Evolutionary conservation across 2,329 filamentous ascomycete genomes (phyloP).

Genomic region (Fusarium chaquense): DNA sequence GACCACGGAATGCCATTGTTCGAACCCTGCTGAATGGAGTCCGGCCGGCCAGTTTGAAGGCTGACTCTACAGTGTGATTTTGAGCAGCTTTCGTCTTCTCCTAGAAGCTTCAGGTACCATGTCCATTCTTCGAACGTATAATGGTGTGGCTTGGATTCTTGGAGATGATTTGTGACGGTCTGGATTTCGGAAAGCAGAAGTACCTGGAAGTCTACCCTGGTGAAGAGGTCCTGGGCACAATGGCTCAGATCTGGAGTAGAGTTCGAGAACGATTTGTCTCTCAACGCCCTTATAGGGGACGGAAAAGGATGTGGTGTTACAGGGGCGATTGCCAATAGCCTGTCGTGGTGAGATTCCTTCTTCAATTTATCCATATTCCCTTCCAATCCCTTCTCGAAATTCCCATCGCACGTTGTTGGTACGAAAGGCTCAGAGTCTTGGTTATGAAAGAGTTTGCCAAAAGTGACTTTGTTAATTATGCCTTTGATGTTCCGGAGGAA

Average conservation of each 20-base stretch:
- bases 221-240: too few species aligned
- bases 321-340: too few species aligned
- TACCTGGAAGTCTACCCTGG: not conserved
- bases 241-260: not conserved
- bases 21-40: not conserved
- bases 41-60: not conserved
- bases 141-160: not conserved
- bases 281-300: too few species aligned
- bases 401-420: not conserved
- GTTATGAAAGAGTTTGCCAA: not conserved
- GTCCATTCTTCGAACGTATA: conserved; percentile 4
- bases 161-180: not conserved
- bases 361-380: too few species aligned
- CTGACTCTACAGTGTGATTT: not conserved
- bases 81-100: not conserved
- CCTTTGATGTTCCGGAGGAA: not conserved
- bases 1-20: not conserved
- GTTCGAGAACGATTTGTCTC: too few species aligned
- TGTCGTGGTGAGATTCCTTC: not conserved
- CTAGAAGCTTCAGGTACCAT: conserved; percentile 11
- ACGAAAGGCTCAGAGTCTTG: not conserved
- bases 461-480: not conserved
- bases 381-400: too few species aligned
- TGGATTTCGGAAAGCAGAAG: not conserved
- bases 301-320: not conserved